Base-by-base conservation (phyloP, 768 basidiomycete genomes). In the Boletus insuetus region DNA sequence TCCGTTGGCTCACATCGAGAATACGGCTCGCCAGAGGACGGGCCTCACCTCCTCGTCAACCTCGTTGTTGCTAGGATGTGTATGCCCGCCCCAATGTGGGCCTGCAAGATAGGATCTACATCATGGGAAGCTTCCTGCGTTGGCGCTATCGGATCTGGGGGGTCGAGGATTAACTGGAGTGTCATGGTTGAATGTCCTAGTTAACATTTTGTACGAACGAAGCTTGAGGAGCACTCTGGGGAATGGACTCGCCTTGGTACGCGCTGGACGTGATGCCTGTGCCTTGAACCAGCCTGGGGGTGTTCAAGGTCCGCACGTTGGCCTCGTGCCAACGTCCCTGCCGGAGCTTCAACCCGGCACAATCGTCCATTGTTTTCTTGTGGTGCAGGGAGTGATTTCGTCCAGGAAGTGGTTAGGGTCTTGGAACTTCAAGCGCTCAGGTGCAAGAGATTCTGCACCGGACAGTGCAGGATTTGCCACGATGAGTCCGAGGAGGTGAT, bases 361-460 rank as follows among this genome's bases (percentile, higher is more conserved):
- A 66, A 48, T 4, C 71, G 69, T 22, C 71, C 67, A n/a, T 63
- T 51, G 64, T 71, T 68, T 67, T 79, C 73, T 40, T 62, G 58
- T 35, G 67, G 61, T 19, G 65, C 62, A 32, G 76, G 69, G 10
- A 78, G 76, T 20, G 74, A 67, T 20, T 22, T 83, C 80, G 53
- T 85, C 80, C 34, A 92, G 69, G 45, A 82, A 71, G 29, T 78
- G 77, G 51, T 83, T 82, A 4, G n/a, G n/a, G n/a, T n/a, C n/a
- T n/a, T n/a, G n/a, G n/a, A n/a, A n/a, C n/a, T n/a, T n/a, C n/a
- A n/a, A n/a, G n/a, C n/a, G n/a, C n/a, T n/a, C n/a, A n/a, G n/a
- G n/a, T n/a, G n/a, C n/a, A n/a, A n/a, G n/a, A n/a, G n/a, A n/a
- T n/a, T n/a, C n/a, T n/a, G n/a, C n/a, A n/a, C n/a, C n/a, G n/a